A percentile compares a stretch with the other conserved stretches of the same genome.
Evolutionary conservation across 768 basidiomycete species (phyloP).

Genomic region (Phaeolepiota aurea): DNA sequence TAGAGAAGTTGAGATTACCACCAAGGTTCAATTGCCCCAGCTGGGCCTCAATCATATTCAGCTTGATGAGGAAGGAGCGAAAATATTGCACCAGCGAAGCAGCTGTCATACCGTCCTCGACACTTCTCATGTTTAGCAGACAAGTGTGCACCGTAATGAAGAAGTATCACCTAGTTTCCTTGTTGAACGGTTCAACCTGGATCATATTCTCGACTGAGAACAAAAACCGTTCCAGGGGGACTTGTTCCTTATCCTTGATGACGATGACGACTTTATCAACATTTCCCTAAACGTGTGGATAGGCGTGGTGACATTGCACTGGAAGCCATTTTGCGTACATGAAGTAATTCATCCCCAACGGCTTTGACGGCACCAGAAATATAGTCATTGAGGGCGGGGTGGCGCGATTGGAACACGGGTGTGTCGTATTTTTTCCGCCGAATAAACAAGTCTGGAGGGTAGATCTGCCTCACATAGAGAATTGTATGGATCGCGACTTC

Average conservation of each 20-base stretch:
- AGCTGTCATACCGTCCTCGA: conserved; percentile 62
- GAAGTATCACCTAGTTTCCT: conserved; percentile 49
- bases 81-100: conserved; percentile 65
- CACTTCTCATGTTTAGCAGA: conserved; percentile 29
- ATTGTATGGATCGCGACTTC: conserved; percentile 93
- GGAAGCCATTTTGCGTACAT: conserved; percentile 35
- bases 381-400: conserved; percentile 82
- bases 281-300: conserved; percentile 43
- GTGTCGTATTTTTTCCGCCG: conserved; percentile 86
- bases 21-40: conserved; percentile 50
- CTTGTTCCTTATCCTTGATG: conserved; percentile 74
- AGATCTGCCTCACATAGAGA: conserved; percentile 84
- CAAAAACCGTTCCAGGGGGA: conserved; percentile 83
- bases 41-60: conserved; percentile 69
- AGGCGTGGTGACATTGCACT: background rate
- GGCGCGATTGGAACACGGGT: conserved; percentile 89
- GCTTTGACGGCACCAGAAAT: conserved; percentile 83
- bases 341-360: conserved; percentile 66
- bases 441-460: conserved; percentile 82
- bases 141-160: conserved; percentile 2
- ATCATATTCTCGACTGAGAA: conserved; percentile 84
- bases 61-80: conserved; percentile 74
- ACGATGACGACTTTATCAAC: conserved; percentile 77
- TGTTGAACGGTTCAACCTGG: conserved; percentile 58
- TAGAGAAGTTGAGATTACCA: conserved; percentile 23